These are phyloP conservation scores for Metschnikowia vanudenii DNA, from an alignment of 805 yeast species.

Conservation along the genomic window DNA sequence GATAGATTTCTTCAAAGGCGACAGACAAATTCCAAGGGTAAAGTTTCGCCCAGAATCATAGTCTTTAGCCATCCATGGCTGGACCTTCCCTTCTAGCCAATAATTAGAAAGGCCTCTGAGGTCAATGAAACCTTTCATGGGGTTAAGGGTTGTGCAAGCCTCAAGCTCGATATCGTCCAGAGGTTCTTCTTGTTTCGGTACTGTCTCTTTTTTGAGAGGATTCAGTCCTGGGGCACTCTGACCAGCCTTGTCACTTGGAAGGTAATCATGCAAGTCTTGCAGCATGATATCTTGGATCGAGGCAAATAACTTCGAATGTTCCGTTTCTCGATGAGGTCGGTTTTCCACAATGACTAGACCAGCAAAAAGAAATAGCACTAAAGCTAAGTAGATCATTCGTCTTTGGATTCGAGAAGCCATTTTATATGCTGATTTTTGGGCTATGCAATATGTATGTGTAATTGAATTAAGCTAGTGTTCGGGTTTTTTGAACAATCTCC, in stretches of 20 bases:
- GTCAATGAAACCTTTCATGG: slow-evolving; percentile 49
- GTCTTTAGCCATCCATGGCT: slow-evolving; percentile 68
- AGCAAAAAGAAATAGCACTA: slow-evolving; percentile 15
- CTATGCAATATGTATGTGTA: neutral
- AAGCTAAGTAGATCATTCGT: slow-evolving; percentile 10
- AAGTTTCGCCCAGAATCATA: slow-evolving; percentile 69
- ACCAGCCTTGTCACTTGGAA: neutral
- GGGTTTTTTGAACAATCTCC: neutral
- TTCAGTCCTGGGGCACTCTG: neutral
- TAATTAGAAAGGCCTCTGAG: slow-evolving; percentile 49
- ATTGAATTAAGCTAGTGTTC: neutral
- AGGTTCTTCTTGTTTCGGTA: neutral
- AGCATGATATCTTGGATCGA: slow-evolving; percentile 15
- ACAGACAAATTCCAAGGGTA: slow-evolving; percentile 68
- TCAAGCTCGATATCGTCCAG: slow-evolving; percentile 20
- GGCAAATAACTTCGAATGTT: slow-evolving; percentile 9
- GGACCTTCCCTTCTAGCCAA: slow-evolving; percentile 44
- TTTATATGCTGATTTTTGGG: neutral
- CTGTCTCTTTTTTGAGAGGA: neutral
- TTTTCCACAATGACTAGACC: slow-evolving; percentile 19
- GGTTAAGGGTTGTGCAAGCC: slow-evolving; percentile 45
- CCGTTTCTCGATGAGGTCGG: slow-evolving; percentile 14
- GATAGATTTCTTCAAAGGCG: slow-evolving; percentile 38
- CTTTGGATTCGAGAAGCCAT: slow-evolving; percentile 17
- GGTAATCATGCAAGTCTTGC: slow-evolving; percentile 3